These are phyloP conservation scores for Chondrus crispus DNA, from an alignment of 23 red algal genomes.

Conservation along the genomic window DNA sequence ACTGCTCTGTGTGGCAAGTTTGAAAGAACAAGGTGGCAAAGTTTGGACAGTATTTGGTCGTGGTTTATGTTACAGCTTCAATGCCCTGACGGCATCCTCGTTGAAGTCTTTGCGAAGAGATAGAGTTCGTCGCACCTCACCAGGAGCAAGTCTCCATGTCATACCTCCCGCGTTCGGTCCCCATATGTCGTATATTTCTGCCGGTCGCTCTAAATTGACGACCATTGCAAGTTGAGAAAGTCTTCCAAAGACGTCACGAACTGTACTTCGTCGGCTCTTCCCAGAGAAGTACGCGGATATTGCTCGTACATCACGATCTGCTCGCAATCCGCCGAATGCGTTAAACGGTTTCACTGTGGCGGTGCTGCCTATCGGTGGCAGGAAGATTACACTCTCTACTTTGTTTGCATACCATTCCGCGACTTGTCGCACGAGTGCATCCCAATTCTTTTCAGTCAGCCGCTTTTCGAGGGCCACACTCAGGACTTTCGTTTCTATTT, in stretches of 20 bases:
- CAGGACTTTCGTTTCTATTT: constrained; percentile 56
- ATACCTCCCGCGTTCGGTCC: constrained; percentile 64
- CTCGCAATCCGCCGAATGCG: constrained; percentile 65
- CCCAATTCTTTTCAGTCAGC: constrained; percentile 84
- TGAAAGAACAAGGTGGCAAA: background rate
- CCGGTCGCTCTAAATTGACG: constrained; percentile 82
- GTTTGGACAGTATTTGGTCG: background rate
- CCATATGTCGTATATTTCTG: constrained; percentile 81
- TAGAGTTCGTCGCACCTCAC: constrained; percentile 65
- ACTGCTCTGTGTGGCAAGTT: background rate
- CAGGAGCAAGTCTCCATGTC: constrained; percentile 65
- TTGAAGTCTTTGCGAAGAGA: constrained; percentile 57
- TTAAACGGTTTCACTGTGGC: constrained; percentile 30
- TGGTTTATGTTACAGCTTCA: constrained; percentile 53
- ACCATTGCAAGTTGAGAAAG: constrained; percentile 75
- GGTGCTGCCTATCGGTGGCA: background rate
- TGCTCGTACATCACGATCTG: constrained; percentile 77
- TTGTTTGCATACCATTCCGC: constrained; percentile 72
- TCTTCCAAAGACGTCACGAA: constrained; percentile 88
- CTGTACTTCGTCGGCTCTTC: constrained; percentile 64
- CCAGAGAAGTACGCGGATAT: constrained; percentile 66
- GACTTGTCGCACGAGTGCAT: constrained; percentile 76
- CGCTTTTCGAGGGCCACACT: constrained; percentile 56
- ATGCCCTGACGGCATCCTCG: constrained; percentile 37
- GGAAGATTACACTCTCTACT: constrained; percentile 57